Percentiles rank a stretch among this genome's conserved stretches.
Conservation (phyloP, 257 asterid genomes). For the Solanum ahanhuiri region DNA sequence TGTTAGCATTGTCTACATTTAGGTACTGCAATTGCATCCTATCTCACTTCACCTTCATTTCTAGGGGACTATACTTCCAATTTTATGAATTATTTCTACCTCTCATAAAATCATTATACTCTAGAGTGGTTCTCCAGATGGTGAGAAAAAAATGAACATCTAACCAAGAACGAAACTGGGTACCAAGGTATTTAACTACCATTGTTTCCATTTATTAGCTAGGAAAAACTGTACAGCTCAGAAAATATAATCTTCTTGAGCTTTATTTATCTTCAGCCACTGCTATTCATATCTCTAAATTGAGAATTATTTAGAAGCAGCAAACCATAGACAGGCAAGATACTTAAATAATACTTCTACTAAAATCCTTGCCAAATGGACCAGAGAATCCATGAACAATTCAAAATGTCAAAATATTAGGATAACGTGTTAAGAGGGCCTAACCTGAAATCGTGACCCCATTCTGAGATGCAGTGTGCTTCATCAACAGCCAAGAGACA, state of each 20-base stretch:
- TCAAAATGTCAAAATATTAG: background rate
- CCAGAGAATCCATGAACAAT: background rate
- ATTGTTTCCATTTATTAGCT: background rate
- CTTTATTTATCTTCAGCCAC: background rate
- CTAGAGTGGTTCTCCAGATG: background rate
- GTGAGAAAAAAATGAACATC: background rate
- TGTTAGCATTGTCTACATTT: too few species aligned
- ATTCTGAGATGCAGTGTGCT: slow-evolving; percentile 97
- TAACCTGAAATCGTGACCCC: slow-evolving; percentile 96
- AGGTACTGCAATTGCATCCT: background rate
- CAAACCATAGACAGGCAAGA: background rate
- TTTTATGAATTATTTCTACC: background rate
- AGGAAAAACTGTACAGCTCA: background rate
- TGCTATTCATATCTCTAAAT: background rate
- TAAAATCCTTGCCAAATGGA: background rate
- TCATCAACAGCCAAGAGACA: slow-evolving; percentile 94
- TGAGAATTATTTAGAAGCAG: background rate
- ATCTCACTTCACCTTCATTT: background rate
- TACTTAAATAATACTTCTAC: background rate
- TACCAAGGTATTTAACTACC: background rate
- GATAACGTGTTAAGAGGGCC: background rate
- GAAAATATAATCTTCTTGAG: background rate
- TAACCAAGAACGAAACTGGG: background rate
- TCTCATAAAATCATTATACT: background rate
- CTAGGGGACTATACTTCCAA: background rate